Conservation (phyloP, 2,329 filamentous ascomycete genomes). For the Calonectria ilicicola region DNA sequence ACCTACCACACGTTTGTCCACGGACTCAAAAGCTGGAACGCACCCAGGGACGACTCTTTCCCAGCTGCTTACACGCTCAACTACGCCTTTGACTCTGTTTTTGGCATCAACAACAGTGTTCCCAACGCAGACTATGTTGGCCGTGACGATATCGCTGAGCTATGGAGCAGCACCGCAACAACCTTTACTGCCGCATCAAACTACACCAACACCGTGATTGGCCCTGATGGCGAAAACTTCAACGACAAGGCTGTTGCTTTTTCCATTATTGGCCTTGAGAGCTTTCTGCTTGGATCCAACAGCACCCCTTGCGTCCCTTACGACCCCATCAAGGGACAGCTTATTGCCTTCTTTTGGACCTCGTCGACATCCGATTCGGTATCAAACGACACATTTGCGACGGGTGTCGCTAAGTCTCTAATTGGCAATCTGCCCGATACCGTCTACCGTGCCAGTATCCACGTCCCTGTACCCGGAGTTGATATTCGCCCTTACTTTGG, state of each 20-base stretch:
- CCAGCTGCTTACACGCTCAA: neutral
- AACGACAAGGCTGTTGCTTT: constrained; percentile 7
- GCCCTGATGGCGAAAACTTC: constrained; percentile 9
- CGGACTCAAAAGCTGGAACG: constrained; percentile 13
- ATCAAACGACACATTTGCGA: constrained; percentile 10
- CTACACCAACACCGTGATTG: constrained; percentile 2
- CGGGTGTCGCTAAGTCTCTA: neutral
- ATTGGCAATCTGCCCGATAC: neutral
- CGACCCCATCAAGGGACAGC: neutral
- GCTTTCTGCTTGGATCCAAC: neutral
- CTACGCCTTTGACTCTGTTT: constrained; percentile 5
- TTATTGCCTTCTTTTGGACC: constrained; percentile 3
- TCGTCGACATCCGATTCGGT: neutral
- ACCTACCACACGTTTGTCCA: constrained; percentile 8
- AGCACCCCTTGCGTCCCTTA: neutral
- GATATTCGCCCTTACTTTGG: constrained; percentile 13
- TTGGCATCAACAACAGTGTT: constrained; percentile 14
- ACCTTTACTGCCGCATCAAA: constrained; percentile 1
- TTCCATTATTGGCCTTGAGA: constrained; percentile 1
- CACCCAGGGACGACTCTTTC: neutral
- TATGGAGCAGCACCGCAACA: constrained; percentile 4
- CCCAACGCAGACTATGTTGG: constrained; percentile 3
- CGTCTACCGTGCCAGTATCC: neutral
- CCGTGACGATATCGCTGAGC: constrained; percentile 12
- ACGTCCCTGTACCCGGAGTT: neutral